Evolutionary conservation across 257 asterid genomes (phyloP).

Genomic region (Solanum bulbocastanum): DNA sequence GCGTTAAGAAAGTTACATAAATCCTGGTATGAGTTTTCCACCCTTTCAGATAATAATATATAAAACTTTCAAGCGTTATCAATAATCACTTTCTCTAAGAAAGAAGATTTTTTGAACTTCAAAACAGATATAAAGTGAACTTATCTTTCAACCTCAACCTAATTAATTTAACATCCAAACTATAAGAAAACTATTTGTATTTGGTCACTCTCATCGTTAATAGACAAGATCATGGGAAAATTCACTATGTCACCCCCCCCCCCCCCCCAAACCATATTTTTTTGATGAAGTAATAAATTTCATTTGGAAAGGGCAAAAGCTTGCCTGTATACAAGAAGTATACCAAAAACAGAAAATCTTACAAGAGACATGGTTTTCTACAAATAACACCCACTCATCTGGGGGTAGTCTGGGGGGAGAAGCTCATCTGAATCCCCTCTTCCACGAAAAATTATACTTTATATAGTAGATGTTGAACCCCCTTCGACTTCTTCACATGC

Average conservation of each 20-base stretch:
- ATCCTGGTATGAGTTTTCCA: background rate
- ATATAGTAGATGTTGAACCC: background rate
- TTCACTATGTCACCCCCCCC: background rate
- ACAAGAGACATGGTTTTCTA: background rate
- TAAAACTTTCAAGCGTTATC: background rate
- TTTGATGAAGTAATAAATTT: background rate
- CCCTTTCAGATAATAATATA: background rate
- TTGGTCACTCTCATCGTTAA: background rate
- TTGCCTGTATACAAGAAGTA: too few relatives aligned
- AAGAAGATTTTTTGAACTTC: background rate
- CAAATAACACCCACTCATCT: background rate
- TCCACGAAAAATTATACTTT: background rate
- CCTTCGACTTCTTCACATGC: background rate
- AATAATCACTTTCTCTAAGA: background rate
- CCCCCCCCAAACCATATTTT: too few relatives aligned
- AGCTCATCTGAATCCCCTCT: background rate
- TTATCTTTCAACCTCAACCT: background rate
- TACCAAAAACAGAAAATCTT: too few relatives aligned
- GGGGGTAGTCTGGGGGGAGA: background rate
- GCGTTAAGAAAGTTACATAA: background rate
- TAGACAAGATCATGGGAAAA: background rate
- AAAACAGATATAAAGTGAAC: background rate
- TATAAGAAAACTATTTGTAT: background rate
- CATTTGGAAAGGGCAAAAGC: too few relatives aligned
- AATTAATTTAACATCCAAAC: background rate